Conservation (phyloP, 495 filamentous ascomycete species). For the Trichoderma orchidacearum region DNA sequence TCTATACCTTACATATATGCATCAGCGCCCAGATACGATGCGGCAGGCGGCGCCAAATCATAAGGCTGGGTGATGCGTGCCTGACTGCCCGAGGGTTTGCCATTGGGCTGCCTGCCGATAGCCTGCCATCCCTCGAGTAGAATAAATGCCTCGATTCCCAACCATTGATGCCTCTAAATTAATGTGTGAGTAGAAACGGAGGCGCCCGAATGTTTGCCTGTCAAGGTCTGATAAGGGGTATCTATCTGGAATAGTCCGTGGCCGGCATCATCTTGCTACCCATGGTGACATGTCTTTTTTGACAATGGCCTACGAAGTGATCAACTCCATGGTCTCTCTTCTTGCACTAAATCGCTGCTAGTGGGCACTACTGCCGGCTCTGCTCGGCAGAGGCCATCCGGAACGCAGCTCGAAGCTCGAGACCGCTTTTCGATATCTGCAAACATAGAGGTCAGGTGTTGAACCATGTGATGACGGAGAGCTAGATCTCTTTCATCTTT, state of each 20-base stretch:
- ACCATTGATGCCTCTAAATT: too few relatives aligned
- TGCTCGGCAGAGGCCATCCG: background rate
- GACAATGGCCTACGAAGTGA: too few relatives aligned
- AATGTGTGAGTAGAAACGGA: too few relatives aligned
- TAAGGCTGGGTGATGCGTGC: background rate
- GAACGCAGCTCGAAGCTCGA: background rate
- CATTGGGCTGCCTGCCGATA: background rate
- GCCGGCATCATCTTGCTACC: background rate
- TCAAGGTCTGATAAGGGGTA: too few relatives aligned
- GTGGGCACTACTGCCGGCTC: background rate
- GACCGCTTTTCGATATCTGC: too few relatives aligned
- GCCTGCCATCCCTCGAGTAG: background rate
- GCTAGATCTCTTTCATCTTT: too few relatives aligned
- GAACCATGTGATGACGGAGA: too few relatives aligned
- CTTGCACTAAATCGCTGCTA: background rate
- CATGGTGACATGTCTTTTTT: background rate
- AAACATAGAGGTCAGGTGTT: too few relatives aligned
- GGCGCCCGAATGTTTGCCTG: too few relatives aligned
- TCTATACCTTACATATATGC: background rate
- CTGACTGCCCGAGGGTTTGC: background rate
- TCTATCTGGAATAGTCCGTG: too few relatives aligned
- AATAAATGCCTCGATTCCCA: background rate
- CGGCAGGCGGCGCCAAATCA: background rate
- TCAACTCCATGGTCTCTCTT: background rate
- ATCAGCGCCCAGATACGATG: background rate